Conservation (phyloP, 2,329 filamentous ascomycete genomes). For the Endoconidiophora laricicola region DNA sequence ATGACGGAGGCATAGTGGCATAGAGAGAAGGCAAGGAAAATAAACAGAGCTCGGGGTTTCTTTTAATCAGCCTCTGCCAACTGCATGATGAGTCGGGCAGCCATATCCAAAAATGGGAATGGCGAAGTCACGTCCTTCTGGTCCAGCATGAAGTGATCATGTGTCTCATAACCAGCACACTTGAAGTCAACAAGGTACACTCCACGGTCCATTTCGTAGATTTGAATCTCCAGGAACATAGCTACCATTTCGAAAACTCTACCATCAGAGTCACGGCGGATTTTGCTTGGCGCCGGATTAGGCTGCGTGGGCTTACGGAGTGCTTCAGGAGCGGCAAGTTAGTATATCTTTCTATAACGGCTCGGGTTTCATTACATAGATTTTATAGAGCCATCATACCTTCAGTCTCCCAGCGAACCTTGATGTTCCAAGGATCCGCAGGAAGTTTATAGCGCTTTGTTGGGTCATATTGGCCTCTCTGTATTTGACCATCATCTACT, state of each 20-base stretch:
- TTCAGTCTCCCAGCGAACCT: slow-evolving; percentile 72
- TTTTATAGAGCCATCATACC: slow-evolving; percentile 32
- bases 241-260: slow-evolving; percentile 50
- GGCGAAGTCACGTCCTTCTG: slow-evolving; percentile 93
- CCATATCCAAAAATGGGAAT: slow-evolving; percentile 90
- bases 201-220: slow-evolving; percentile 82
- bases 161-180: slow-evolving; percentile 84
- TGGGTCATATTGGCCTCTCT: slow-evolving; percentile 28
- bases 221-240: slow-evolving; percentile 88
- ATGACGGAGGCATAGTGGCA: not conserved
- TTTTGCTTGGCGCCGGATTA: slow-evolving; percentile 1
- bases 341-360: not conserved
- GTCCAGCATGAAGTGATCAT: slow-evolving; percentile 56
- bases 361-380: not conserved
- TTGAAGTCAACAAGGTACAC: slow-evolving; percentile 98
- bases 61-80: slow-evolving; percentile 59
- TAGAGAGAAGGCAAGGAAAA: too few relatives aligned
- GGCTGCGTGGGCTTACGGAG: slow-evolving; percentile 10
- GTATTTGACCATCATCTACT: slow-evolving; percentile 26
- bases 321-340: slow-evolving; percentile 1
- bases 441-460: slow-evolving; percentile 63
- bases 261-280: slow-evolving; percentile 21
- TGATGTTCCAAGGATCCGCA: slow-evolving; percentile 87
- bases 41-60: not conserved
- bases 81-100: slow-evolving; percentile 82